Conservation (phyloP, 148 eudicot species). For the Pouteria glomerata region DNA sequence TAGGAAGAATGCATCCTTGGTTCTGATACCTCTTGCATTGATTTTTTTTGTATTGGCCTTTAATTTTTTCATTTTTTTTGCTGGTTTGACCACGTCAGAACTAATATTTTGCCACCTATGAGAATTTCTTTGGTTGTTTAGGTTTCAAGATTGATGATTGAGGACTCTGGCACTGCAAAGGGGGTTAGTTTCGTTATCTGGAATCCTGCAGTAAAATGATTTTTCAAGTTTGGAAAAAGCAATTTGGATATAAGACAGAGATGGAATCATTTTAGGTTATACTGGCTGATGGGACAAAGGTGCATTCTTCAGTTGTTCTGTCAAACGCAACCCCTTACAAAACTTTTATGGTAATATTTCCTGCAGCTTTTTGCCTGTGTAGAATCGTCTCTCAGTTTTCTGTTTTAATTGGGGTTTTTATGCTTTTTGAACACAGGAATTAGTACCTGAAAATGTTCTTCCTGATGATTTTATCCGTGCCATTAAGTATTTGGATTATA, state of each 20-base stretch:
- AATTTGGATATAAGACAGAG: not conserved
- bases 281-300: constrained; percentile 72
- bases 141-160: constrained; percentile 72
- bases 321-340: constrained; percentile 91
- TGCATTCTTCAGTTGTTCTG: constrained; percentile 72
- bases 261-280: constrained; percentile 47
- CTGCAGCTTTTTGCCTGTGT: not conserved
- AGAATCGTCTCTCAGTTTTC: not conserved
- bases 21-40: not conserved
- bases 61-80: not conserved
- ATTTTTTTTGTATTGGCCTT: not conserved
- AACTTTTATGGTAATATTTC: constrained; percentile 70
- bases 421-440: constrained; percentile 50
- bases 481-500: constrained; percentile 63
- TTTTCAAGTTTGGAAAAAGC: not conserved
- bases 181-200: constrained; percentile 52
- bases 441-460: constrained; percentile 59
- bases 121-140: constrained; percentile 20
- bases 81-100: not conserved
- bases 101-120: not conserved
- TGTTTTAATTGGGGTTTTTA: not conserved
- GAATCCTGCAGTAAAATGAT: not conserved
- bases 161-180: constrained; percentile 57
- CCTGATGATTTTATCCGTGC: constrained; percentile 59
- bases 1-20: not conserved